Conservation (phyloP, 2,329 filamentous ascomycete species). For the Macrophomina phaseolina region DNA sequence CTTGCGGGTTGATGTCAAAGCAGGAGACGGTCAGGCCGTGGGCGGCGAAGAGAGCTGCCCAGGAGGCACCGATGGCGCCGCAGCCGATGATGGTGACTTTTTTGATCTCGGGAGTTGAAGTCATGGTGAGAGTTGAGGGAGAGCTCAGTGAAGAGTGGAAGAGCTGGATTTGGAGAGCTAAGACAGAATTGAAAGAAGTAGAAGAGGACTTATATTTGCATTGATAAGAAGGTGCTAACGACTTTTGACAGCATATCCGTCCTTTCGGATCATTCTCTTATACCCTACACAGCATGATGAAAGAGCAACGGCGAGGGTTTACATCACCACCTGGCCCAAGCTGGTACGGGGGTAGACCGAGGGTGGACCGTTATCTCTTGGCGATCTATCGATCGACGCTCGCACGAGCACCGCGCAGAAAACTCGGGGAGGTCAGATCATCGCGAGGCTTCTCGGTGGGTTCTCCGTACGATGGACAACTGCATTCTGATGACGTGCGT, state of each 20-base stretch:
- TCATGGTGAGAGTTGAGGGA: not conserved
- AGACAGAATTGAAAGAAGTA: too few species aligned
- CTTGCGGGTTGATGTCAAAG: constrained; percentile 48
- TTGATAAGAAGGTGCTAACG: too few species aligned
- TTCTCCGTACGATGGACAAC: not conserved
- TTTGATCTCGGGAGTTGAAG: constrained; percentile 27
- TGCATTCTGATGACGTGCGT: constrained; percentile 8
- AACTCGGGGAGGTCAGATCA: not conserved
- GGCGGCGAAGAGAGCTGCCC: constrained; percentile 50
- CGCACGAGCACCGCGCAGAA: constrained; percentile 16
- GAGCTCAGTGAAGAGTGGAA: not conserved
- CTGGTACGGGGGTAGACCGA: not conserved
- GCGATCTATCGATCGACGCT: constrained; percentile 12
- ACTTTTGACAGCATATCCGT: not conserved
- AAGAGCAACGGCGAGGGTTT: not conserved
- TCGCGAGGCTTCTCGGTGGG: constrained; percentile 1
- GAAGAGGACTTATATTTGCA: too few species aligned
- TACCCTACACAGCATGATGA: not conserved
- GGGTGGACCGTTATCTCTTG: constrained; percentile 22
- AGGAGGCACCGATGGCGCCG: constrained; percentile 50
- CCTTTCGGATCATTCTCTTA: not conserved
- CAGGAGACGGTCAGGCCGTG: constrained; percentile 48
- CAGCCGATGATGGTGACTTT: constrained; percentile 45
- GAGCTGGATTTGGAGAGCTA: too few species aligned
- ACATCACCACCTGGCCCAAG: constrained; percentile 2